These are phyloP conservation scores for Stachybotrys elegans DNA, from an alignment of 2,329 filamentous ascomycete species.

Conservation along the genomic window DNA sequence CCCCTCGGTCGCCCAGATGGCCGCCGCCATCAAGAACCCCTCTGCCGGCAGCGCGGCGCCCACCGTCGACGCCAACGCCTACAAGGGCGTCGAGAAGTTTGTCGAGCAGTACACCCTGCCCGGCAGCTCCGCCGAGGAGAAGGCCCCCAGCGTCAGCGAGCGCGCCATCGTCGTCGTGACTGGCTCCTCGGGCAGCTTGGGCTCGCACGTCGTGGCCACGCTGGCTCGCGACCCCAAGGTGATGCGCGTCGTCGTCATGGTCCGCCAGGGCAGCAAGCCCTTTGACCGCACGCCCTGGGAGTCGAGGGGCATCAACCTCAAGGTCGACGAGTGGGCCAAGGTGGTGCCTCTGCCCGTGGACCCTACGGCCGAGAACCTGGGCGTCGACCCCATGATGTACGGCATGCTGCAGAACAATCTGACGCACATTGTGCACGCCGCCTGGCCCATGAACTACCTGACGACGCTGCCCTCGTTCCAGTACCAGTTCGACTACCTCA, in stretches of 20 bases:
- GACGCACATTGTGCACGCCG: conserved; percentile 16
- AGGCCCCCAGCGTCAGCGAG: conserved; percentile 5
- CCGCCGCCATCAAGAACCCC: conserved; percentile 5
- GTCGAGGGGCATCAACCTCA: conserved; percentile 6
- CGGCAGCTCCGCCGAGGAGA: background rate
- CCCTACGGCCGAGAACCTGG: conserved; percentile 10
- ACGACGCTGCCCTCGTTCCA: conserved; percentile 12
- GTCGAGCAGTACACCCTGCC: conserved; percentile 6
- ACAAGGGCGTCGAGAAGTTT: conserved; percentile 4
- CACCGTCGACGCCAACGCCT: background rate
- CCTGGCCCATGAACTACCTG: conserved; percentile 20
- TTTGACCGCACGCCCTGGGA: conserved; percentile 7
- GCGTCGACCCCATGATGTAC: conserved; percentile 9
- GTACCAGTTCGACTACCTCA: conserved; percentile 14
- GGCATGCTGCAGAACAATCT: conserved; percentile 7
- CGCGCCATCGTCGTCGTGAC: conserved; percentile 13
- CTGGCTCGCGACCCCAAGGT: conserved; percentile 9
- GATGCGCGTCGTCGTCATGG: conserved; percentile 7
- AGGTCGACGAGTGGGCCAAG: conserved; percentile 10
- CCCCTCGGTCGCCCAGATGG: conserved; percentile 9
- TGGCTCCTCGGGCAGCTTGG: conserved; percentile 13
- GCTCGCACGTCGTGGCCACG: conserved; percentile 10
- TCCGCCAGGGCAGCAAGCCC: conserved; percentile 3
- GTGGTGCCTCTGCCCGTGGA: conserved; percentile 11
- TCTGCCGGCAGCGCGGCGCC: background rate